Conservation (phyloP, 257 asterid genomes). For the Craterostigma plantagineum region DNA sequence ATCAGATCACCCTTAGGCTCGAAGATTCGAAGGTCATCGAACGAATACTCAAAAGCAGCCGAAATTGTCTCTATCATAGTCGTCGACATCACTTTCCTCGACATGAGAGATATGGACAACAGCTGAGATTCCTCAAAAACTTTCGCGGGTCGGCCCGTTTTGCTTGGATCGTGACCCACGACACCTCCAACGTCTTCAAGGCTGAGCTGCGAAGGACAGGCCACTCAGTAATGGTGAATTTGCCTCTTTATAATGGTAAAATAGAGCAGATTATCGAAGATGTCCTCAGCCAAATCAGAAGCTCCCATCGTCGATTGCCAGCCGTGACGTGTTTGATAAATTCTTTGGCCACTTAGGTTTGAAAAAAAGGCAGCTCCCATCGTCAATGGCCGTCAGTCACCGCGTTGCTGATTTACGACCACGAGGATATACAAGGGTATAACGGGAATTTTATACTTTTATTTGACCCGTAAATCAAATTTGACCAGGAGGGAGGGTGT, state of each 20-base stretch:
- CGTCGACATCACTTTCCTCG: constrained; percentile 58
- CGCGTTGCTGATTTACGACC: no score
- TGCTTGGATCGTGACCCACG: constrained; percentile 67
- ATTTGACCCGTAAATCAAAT: no score
- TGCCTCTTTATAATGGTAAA: constrained; percentile 65
- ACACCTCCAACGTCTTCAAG: constrained; percentile 42
- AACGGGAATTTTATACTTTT: no score
- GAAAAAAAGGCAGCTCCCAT: no score
- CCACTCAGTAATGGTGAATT: constrained; percentile 49
- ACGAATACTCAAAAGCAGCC: constrained; percentile 12
- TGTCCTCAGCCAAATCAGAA: constrained; percentile 27
- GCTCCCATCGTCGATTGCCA: constrained; percentile 17
- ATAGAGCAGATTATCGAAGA: constrained; percentile 53
- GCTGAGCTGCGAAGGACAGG: constrained; percentile 55
- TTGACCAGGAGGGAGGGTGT: no score
- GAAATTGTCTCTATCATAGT: constrained; percentile 27
- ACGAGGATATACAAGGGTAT: no score
- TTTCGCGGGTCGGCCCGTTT: constrained; percentile 35
- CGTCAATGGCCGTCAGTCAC: no score
- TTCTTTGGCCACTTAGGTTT: no score
- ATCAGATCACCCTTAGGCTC: constrained; percentile 49
- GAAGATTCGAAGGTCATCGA: constrained; percentile 17
- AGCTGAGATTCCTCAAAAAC: constrained; percentile 47
- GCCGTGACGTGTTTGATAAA: no score
- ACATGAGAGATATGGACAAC: constrained; percentile 64